A percentile compares a stretch with the other conserved stretches of the same genome.
phyloP scores from a whole-genome alignment of 768 basidiomycete species.

The Cystofilobasidium capitatum region DNA sequence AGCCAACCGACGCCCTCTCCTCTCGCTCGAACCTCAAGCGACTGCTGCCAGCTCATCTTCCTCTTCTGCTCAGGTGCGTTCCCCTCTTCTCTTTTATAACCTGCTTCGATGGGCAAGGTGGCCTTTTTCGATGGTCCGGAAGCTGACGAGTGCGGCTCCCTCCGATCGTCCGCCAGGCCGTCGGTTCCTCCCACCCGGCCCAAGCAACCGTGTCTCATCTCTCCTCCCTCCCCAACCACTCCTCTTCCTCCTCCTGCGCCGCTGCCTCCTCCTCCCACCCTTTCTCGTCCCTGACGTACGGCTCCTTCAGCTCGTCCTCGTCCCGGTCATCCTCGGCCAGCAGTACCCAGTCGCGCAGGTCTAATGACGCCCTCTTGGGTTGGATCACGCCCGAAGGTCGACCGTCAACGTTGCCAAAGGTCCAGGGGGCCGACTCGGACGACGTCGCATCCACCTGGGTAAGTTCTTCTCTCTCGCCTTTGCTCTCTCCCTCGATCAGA shows the following conservation, averaged over 20 bases:
- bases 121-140: too few relatives aligned
- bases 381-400: not conserved
- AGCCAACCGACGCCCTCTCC: not conserved
- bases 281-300: not conserved
- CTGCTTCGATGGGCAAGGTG: too few relatives aligned
- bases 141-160: too few relatives aligned
- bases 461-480: too few relatives aligned
- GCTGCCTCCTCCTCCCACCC: not conserved
- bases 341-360: not conserved
- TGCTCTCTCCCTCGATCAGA: too few relatives aligned
- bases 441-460: not conserved
- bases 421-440: not conserved
- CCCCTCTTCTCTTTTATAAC: not conserved
- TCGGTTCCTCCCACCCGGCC: not conserved
- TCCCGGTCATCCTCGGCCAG: not conserved
- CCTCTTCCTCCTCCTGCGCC: not conserved
- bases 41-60: not conserved
- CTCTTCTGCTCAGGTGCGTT: not conserved
- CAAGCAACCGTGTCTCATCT: not conserved
- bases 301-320: not conserved
- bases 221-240: not conserved
- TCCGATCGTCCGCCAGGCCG: not conserved
- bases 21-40: not conserved
- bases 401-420: not conserved
- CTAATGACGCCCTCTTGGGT: too few relatives aligned